A percentile compares a stretch with the other conserved stretches of the same genome.
Evolutionary conservation across 306 rosid species (phyloP).

Genomic region (Amphicarpaea edgeworthii): DNA sequence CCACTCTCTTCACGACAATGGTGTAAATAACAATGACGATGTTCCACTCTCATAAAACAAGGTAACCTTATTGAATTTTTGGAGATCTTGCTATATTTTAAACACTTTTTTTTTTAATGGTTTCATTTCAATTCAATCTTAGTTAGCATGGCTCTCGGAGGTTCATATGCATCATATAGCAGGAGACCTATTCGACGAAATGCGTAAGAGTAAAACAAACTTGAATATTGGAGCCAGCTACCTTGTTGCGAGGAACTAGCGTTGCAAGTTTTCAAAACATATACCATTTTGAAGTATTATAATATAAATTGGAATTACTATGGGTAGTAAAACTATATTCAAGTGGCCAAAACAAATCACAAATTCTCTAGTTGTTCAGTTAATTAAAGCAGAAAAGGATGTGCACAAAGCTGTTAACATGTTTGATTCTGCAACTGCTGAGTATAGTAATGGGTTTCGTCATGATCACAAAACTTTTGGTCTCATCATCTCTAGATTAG

Average conservation of each 20-base stretch:
- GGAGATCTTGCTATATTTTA: background rate
- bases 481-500: slow-evolving; percentile 66
- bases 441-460: slow-evolving; percentile 78
- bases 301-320: slow-evolving; percentile 27
- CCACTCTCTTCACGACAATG: background rate
- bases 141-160: background rate
- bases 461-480: slow-evolving; percentile 80
- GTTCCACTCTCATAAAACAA: background rate
- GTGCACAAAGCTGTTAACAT: slow-evolving; percentile 60
- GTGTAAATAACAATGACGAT: background rate
- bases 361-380: slow-evolving; percentile 67
- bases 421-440: slow-evolving; percentile 84
- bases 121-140: slow-evolving; percentile 15
- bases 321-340: slow-evolving; percentile 71
- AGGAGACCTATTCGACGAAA: slow-evolving; percentile 36
- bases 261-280: slow-evolving; percentile 19
- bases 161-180: slow-evolving; percentile 7
- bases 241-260: slow-evolving; percentile 22
- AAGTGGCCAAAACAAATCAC: slow-evolving; percentile 80
- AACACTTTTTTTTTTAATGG: background rate
- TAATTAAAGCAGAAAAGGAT: slow-evolving; percentile 75
- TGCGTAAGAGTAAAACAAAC: slow-evolving; percentile 25
- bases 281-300: background rate
- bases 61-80: background rate
- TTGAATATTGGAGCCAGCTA: background rate